Percentiles rank a stretch among this genome's conserved stretches.
Evolutionary conservation across 495 filamentous ascomycete genomes (phyloP).

Genomic region (Paragyromitra xinjiangensis): DNA sequence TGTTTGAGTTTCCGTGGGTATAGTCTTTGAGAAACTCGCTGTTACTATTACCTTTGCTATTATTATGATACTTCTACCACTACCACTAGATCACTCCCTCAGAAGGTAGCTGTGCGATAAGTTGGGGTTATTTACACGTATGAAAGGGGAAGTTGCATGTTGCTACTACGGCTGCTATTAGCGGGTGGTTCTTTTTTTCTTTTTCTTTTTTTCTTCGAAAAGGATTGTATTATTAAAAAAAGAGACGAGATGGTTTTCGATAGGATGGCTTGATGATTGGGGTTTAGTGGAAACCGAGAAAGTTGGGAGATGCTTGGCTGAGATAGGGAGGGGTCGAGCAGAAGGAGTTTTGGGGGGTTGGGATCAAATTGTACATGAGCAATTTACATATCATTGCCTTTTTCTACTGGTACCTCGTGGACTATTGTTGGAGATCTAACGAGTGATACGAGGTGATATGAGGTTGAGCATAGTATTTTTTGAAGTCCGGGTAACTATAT

Average conservation of each 20-base stretch:
- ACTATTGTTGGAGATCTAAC: neutral
- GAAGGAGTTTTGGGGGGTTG: constrained; percentile 20
- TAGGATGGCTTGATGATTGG: neutral
- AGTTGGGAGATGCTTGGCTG: neutral
- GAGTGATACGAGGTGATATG: constrained; percentile 1
- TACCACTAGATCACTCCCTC: neutral
- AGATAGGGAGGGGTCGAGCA: neutral
- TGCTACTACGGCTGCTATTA: constrained; percentile 1
- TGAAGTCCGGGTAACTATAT: constrained; percentile 30
- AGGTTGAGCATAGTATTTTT: neutral
- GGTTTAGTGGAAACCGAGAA: neutral
- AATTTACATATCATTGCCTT: constrained; percentile 32
- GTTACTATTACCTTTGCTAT: constrained; percentile 20
- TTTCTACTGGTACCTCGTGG: neutral
- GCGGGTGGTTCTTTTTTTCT: constrained; percentile 3
- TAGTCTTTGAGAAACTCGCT: constrained; percentile 26
- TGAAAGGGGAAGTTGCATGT: neutral
- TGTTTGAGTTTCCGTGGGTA: constrained; percentile 38
- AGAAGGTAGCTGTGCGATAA: constrained; percentile 3
- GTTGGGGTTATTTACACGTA: neutral
- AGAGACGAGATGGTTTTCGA: constrained; percentile 26
- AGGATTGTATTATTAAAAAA: constrained; percentile 46
- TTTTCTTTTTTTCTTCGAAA: constrained; percentile 24
- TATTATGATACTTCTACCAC: constrained; percentile 29
- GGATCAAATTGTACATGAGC: constrained; percentile 33